Base-by-base conservation (phyloP, 2,329 filamentous ascomycete genomes). In the Ascochyta fabae region DNA sequence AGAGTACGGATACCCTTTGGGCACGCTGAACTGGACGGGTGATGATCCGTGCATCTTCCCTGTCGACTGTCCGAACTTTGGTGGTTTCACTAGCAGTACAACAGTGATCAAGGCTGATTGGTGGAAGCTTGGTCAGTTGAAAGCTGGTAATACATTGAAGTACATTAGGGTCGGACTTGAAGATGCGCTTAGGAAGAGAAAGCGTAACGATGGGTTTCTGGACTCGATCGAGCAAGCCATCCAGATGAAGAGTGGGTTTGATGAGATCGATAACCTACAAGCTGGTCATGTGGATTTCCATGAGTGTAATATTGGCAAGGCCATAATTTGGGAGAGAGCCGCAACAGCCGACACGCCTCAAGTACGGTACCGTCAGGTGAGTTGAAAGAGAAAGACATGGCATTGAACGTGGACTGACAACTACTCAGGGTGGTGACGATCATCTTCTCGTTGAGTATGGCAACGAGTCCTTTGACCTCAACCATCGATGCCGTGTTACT, bases 51-150 rank as follows among this genome's bases (percentile, higher is more conserved):
- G 83, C n/a, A 81, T 88, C 16, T 86, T 88, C 44, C 80, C 84
- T 0, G 76, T 83, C 5, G 85, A 88, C 64, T 80, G 80, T 46
- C 86, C 85, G 0, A 84, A 86, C 59, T 81, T 87, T 54, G 85
- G 86, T 6, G 85, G 85, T 0, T 86, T 88, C 55, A 77, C 86
- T 0, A 84, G 80, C 29, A 81, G 78, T 12, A 80, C 81, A 2
- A 87, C 84, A 0, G 77, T 86, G 12, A 78, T 85, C 27, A 81
- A 80, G 54, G 84, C 80, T 1, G 84, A 87, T 46, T 79, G 82
- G 64, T 87, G 84, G 84, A 85, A 86, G 62, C 64, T 88, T 10
- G 86, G 86, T 0, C 85, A 88, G 65, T 71, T 88, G 26, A 84
- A 84, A 58, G 80, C 86, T 2, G 85, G 85, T 4, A 82, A 86